Evolutionary conservation across 108 stramenopile genomes (phyloP).

Genomic region (Stephanodiscus minutulus): DNA sequence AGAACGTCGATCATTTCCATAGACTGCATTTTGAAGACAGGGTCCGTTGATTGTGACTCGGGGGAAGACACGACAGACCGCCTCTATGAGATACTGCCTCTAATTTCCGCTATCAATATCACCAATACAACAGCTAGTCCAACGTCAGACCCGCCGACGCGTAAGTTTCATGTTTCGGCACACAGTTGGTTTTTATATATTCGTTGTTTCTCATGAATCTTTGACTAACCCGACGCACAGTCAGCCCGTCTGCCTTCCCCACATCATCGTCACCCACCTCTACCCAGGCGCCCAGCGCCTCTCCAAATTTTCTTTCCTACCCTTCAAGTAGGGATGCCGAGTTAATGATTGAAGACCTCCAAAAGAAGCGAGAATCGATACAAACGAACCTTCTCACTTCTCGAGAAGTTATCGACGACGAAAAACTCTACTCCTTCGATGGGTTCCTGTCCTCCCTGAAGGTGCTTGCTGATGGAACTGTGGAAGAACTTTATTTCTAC

Average conservation of each 20-base stretch:
- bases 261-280: slow-evolving; percentile 27
- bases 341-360: slow-evolving; percentile 9
- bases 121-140: slow-evolving; percentile 23
- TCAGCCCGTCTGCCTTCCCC: slow-evolving; percentile 10
- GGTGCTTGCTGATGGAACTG: slow-evolving; percentile 28
- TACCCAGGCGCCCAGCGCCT: slow-evolving; percentile 13
- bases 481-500: slow-evolving; percentile 27
- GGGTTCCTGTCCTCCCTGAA: slow-evolving; percentile 19
- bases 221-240: not conserved
- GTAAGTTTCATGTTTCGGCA: slow-evolving; percentile 7
- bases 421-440: slow-evolving; percentile 23
- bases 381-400: slow-evolving; percentile 12
- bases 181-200: not conserved
- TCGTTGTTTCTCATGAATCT: not conserved
- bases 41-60: slow-evolving; percentile 18
- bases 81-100: slow-evolving; percentile 9
- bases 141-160: slow-evolving; percentile 23
- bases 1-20: slow-evolving; percentile 13
- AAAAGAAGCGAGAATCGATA: slow-evolving; percentile 3
- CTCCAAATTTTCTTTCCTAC: slow-evolving; percentile 23
- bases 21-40: slow-evolving; percentile 40
- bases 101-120: slow-evolving; percentile 10
- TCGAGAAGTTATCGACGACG: slow-evolving; percentile 9
- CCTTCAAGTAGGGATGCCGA: slow-evolving; percentile 24
- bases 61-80: slow-evolving; percentile 20